phyloP scores from a whole-genome alignment of 2,329 filamentous ascomycete genomes.

The Xylaria sp. region DNA sequence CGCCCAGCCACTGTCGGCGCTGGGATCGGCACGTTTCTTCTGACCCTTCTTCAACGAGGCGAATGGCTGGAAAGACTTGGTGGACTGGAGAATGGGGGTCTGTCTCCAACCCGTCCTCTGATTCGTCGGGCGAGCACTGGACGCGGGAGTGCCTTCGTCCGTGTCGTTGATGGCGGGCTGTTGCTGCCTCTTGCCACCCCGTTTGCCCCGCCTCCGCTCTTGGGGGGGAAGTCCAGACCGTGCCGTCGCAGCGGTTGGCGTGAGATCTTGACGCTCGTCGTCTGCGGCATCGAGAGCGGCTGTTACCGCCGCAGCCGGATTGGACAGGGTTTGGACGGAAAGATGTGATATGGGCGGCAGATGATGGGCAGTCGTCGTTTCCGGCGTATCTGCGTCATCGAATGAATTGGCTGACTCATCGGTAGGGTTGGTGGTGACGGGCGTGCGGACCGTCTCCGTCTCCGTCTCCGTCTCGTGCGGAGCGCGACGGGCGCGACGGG shows the following conservation, averaged over 20 bases:
- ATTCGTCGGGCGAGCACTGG: conserved; percentile 40
- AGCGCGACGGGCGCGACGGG: too few species aligned
- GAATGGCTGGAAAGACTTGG: conserved; percentile 71
- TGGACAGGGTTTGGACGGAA: conserved; percentile 35
- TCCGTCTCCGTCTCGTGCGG: conserved; percentile 47
- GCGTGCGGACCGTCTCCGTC: conserved; percentile 46
- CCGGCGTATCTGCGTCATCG: conserved; percentile 43
- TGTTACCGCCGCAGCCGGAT: conserved; percentile 17
- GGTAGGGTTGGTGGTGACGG: conserved; percentile 41
- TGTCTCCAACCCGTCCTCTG: conserved; percentile 68
- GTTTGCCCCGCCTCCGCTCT: conserved; percentile 42
- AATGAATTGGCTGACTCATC: conserved; percentile 44
- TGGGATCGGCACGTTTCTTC: conserved; percentile 54
- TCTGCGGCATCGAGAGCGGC: conserved; percentile 36
- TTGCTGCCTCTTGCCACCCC: conserved; percentile 37
- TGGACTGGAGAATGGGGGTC: conserved; percentile 70
- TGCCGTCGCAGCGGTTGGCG: conserved; percentile 37
- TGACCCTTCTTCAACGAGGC: conserved; percentile 66
- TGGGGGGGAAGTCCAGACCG: conserved; percentile 30
- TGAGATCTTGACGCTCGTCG: conserved; percentile 39
- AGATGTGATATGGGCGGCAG: conserved; percentile 34
- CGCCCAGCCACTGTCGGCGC: conserved; percentile 83
- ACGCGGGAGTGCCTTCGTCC: conserved; percentile 37
- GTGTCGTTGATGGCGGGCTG: conserved; percentile 35
- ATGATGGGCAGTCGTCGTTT: conserved; percentile 21